Conservation (phyloP, 2,329 filamentous ascomycete genomes). For the Aspergillus quadricinctus region DNA sequence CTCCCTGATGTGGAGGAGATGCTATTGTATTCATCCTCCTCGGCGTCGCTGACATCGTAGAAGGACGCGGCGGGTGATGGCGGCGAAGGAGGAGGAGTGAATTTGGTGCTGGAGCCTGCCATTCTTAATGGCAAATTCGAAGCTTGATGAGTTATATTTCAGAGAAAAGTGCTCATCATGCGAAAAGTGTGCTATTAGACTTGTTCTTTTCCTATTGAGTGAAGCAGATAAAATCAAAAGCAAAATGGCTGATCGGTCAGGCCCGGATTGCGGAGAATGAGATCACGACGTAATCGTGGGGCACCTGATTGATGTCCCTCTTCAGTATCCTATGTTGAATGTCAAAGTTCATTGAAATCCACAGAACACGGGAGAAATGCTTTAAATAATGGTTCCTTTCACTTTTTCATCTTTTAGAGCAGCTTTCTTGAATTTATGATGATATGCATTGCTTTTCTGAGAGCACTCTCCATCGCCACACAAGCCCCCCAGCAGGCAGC, state of each 20-base stretch:
- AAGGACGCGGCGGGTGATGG: constrained; percentile 81
- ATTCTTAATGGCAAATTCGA: constrained; percentile 16
- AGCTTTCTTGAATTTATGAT: not conserved
- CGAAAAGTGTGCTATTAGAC: not conserved
- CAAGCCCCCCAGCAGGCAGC: not conserved
- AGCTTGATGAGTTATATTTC: not conserved
- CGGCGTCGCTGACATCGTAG: constrained; percentile 94
- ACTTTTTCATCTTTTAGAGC: not conserved
- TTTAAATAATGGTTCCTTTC: not conserved
- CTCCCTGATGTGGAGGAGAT: constrained; percentile 71
- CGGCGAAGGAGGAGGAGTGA: constrained; percentile 38
- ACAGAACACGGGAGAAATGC: not conserved
- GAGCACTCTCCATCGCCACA: not conserved
- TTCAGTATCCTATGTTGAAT: too few species aligned
- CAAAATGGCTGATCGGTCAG: not conserved
- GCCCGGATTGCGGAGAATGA: not conserved
- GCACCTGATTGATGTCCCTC: not conserved
- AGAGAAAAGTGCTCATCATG: not conserved
- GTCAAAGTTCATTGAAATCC: not conserved
- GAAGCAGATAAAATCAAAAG: not conserved
- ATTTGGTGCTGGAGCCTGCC: constrained; percentile 28
- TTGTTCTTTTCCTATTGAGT: not conserved
- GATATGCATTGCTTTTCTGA: not conserved
- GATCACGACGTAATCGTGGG: constrained; percentile 18
- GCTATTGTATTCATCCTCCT: constrained; percentile 92